Evolutionary conservation across 768 basidiomycete species (phyloP), one percentile per base, ranked within the genome.

Genomic region (Kwoniella mangroviensis): DNA sequence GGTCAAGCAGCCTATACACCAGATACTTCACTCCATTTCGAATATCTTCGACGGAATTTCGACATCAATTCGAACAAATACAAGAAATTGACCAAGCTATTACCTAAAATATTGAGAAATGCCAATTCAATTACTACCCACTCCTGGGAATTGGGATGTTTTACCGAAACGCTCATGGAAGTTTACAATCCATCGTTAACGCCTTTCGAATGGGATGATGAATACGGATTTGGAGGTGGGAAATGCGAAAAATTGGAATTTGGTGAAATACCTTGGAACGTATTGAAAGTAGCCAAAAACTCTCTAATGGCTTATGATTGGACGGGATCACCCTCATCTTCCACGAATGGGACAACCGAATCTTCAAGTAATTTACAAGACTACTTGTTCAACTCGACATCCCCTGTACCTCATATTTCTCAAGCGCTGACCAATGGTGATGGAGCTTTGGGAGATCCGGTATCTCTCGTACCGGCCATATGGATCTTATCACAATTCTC

Each of bases 121-220:
- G 72, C 68, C 7, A 66, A 65, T 34, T 45, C 40, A 4, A 66
- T 73, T 11, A 60, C 72, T 2, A 65, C 26, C 12, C 68, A 73
- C 28, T 69, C 68, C 11, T 73, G 72, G 72, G 72, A 73, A 61
- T 28, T 68, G 10, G 72, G 72, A 22, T 43, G 57, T 40, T 59
- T 69, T 54, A 41, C 57, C 13, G 26, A 73, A 41, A 55, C 68
- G 2, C 43, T 68, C 4, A 19, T 67, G 2, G 70, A 71, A 54
- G 70, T 71, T 11, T 71, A 67, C 26, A 28, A 71, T 45, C 70
- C 70, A 9, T 11, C 12, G 5, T 54, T 71, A n/a, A 53, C 65
- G 4, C 70, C 65, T 19, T 71, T 71, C 55, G 62, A 58, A 11
- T 71, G 62, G 51, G 61, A 63, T 52, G 9, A 10, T 12, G 45